Evolutionary conservation across 2,329 filamentous ascomycete species (phyloP).

Genomic region (Talaromyces sp.): DNA sequence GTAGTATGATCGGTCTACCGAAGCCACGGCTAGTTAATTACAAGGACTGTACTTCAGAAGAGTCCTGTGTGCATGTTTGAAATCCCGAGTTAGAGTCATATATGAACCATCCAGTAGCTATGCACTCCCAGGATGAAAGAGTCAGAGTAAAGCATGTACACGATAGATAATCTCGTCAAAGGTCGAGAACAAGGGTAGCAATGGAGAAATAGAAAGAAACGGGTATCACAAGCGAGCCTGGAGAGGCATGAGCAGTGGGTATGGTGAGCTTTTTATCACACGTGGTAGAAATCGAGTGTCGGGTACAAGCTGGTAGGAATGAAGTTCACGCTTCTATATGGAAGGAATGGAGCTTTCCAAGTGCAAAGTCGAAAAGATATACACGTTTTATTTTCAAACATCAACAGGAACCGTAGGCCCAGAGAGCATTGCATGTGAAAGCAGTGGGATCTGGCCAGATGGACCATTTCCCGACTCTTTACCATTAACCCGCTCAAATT

Average conservation of each 20-base stretch:
- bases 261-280: not conserved
- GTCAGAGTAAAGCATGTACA: not conserved
- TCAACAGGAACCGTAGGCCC: constrained; percentile 33
- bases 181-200: not conserved
- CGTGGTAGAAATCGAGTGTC: not conserved
- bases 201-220: constrained; percentile 17
- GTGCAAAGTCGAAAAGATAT: not conserved
- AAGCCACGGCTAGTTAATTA: not conserved
- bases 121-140: not conserved
- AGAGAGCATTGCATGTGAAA: constrained; percentile 24
- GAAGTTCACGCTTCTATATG: not conserved
- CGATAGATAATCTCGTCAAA: not conserved
- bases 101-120: not conserved
- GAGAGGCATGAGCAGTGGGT: not conserved
- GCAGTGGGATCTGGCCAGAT: constrained; percentile 27
- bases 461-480: constrained; percentile 29
- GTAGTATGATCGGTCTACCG: not conserved
- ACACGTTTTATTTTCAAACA: constrained; percentile 19
- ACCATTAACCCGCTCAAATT: constrained; percentile 42
- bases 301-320: constrained; percentile 2
- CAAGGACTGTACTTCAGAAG: not conserved
- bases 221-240: constrained; percentile 29
- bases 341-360: not conserved
- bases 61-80: not conserved
- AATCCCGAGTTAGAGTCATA: not conserved